Evolutionary conservation across 805 yeast genomes (phyloP).

Genomic region (Cyberlindnera meyerae): DNA sequence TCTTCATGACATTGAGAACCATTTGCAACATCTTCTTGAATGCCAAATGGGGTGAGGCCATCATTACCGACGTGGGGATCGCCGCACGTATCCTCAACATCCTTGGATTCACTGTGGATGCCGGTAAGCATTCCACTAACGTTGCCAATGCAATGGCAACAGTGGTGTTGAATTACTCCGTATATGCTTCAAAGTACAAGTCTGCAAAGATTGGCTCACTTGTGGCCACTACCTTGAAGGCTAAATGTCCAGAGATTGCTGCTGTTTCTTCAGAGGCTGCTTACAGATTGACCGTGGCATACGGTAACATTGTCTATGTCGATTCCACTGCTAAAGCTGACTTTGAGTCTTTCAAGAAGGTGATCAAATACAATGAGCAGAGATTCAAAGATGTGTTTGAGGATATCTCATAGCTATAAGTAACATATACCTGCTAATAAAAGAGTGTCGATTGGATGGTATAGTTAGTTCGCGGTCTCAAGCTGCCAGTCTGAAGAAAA

Average conservation of each 20-base stretch:
- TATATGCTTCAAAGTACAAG: conserved; percentile 30
- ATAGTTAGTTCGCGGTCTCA: too few relatives aligned
- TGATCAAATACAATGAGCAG: conserved; percentile 9
- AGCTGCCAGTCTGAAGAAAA: too few relatives aligned
- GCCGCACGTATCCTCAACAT: conserved; percentile 31
- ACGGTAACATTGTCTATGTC: conserved; percentile 50
- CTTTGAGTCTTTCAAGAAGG: conserved; percentile 11
- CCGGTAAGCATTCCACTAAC: conserved; percentile 21
- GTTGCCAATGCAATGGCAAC: conserved; percentile 44
- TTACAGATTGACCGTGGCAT: conserved; percentile 57
- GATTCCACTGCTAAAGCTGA: conserved; percentile 25
- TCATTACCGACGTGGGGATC: conserved; percentile 39
- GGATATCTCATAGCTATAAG: conserved; percentile 10
- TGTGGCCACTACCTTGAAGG: conserved; percentile 27
- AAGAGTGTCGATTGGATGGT: too few relatives aligned
- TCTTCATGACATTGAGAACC: conserved; percentile 53
- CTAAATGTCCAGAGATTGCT: conserved; percentile 26
- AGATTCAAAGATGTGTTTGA: conserved; percentile 20
- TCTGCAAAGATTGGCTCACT: conserved; percentile 27
- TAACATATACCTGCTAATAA: too few relatives aligned
- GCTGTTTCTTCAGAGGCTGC: conserved; percentile 55
- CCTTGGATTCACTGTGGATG: conserved; percentile 15
- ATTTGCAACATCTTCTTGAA: conserved; percentile 50
- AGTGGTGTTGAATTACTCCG: conserved; percentile 44
- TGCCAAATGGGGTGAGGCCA: conserved; percentile 40